phyloP scores from a whole-genome alignment of 140 eudicot genomes.

The Cichorium intybus region DNA sequence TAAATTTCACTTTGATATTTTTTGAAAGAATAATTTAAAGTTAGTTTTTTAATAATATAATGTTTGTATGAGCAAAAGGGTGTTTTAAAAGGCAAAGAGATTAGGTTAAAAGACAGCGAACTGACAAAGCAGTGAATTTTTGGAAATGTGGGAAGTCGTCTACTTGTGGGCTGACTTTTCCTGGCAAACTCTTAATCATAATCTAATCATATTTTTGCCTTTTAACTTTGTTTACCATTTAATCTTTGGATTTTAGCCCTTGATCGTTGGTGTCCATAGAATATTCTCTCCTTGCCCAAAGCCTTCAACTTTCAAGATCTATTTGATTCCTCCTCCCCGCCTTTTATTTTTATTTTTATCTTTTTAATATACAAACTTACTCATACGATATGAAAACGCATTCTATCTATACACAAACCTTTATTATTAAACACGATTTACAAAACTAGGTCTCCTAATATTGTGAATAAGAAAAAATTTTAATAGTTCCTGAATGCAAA shows the following conservation, averaged over 20 bases:
- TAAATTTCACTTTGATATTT: background rate
- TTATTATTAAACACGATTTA: no score
- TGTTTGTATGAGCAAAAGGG: background rate
- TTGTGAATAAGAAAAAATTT: no score
- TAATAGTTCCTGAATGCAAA: no score
- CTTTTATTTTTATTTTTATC: background rate
- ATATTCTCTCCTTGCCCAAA: slow-evolving; percentile 72
- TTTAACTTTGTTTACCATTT: slow-evolving; percentile 53
- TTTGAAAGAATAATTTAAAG: background rate
- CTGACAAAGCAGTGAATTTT: slow-evolving; percentile 95
- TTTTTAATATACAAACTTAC: background rate
- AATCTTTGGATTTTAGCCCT: slow-evolving; percentile 75
- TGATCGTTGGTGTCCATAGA: slow-evolving; percentile 58
- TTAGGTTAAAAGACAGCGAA: slow-evolving; percentile 47
- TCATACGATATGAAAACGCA: background rate
- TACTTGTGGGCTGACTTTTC: slow-evolving; percentile 89
- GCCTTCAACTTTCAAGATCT: slow-evolving; percentile 69
- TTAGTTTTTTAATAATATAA: background rate
- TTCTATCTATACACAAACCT: no score
- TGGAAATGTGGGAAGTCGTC: slow-evolving; percentile 76
- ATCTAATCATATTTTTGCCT: slow-evolving; percentile 76
- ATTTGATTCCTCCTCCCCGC: slow-evolving; percentile 31
- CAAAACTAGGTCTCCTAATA: no score
- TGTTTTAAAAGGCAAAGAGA: background rate
- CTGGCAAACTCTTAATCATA: slow-evolving; percentile 72